Evolutionary conservation across 176 grass and related monocot genomes (phyloP), one percentile per base, ranked within the genome.

Genomic region (Phoenix roebelenii): DNA sequence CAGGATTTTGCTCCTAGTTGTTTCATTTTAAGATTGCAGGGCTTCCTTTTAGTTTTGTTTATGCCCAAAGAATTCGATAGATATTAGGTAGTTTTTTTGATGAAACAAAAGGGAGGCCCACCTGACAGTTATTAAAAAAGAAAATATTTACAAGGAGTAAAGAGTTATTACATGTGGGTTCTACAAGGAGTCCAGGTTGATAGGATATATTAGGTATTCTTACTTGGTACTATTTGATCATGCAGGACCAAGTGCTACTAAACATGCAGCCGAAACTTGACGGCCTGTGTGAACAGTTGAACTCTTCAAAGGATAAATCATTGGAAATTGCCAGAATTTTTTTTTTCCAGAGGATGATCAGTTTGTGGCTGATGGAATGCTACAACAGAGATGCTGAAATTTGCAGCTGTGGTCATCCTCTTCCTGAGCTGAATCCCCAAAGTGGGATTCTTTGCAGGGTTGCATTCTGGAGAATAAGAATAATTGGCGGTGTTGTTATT

Each of bases 251-350:
- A 52, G 60, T 89, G 23, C 68, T 96, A 53, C 83, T 78, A 56
- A 64, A 61, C 72, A 90, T 96, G 86, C 86, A 96, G 68, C 83
- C 87, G 61, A 96, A 96, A 78, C 78, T 96, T 61, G 86, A 96
- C 25, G 63, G 76, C 75, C 54, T 96, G 58, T 84, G 76, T 1
- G 62, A 72, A 4, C 80, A 85, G 70, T 90, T 87, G 77, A 79
- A 74, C 71, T 76, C 49, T 25, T 32, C 87, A 49, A 83, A 82
- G 53, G 77, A 79, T 55, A 73, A 81, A 19, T 74, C 79, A 15
- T 23, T 75, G 23, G 72, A 78, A 72, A 77, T 69, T 5, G 72
- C 71, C 14, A 60, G 25, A 35, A 64, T 53, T 51, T 68, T 81
- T 75, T 60, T 58, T n/a, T 68, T 0, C 20, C 57, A 0, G 49